Percentiles rank a stretch among this genome's conserved stretches.
phyloP scores from a whole-genome alignment of 306 rosid genomes.

The Potentilla sterilis region DNA sequence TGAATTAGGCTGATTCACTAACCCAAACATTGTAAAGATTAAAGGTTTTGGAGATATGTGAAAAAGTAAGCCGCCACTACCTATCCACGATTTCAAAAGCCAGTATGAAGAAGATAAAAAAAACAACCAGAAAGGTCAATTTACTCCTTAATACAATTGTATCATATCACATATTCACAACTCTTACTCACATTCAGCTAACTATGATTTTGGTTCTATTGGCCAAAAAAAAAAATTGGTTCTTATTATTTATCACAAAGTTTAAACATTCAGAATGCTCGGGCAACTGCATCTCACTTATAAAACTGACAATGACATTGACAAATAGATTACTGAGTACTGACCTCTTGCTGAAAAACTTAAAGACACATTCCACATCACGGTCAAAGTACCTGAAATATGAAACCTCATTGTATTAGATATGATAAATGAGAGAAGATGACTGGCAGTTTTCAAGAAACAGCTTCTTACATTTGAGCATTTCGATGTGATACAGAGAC shows the following conservation, averaged over 20 bases:
- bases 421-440: neutral
- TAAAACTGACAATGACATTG: constrained; percentile 11
- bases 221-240: too few species aligned
- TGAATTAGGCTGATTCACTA: neutral
- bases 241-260: too few species aligned
- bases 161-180: neutral
- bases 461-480: constrained; percentile 74
- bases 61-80: neutral
- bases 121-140: too few species aligned
- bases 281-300: neutral
- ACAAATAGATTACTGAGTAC: constrained; percentile 20
- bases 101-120: neutral
- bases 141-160: too few species aligned
- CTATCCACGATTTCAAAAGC: neutral
- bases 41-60: too few species aligned
- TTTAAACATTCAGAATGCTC: too few species aligned
- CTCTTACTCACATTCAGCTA: neutral
- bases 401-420: neutral
- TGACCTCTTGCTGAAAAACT: constrained; percentile 84
- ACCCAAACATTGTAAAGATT: too few species aligned
- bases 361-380: constrained; percentile 86
- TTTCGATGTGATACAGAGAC: constrained; percentile 86
- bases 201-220: too few species aligned
- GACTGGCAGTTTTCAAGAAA: constrained; percentile 9
- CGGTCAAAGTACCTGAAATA: constrained; percentile 92